Conservation (phyloP, 768 basidiomycete species). For the Crepidotus variabilis region DNA sequence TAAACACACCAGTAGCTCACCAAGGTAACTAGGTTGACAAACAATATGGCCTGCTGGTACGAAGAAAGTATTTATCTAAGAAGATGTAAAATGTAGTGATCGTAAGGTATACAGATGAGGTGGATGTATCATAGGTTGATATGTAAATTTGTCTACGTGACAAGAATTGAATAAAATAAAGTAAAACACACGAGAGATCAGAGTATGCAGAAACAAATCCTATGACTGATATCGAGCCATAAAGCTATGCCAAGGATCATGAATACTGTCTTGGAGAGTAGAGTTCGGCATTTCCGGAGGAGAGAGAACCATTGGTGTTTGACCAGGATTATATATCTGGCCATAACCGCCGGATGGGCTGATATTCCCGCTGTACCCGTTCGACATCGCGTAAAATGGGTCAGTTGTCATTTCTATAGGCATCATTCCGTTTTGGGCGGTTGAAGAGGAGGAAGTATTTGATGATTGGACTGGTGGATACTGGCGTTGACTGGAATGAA, state of each 20-base stretch:
- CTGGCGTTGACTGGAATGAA: neutral
- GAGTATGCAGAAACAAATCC: conserved; percentile 13
- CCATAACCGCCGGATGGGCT: neutral
- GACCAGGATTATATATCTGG: neutral
- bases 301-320: conserved; percentile 19
- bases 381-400: neutral
- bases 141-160: neutral
- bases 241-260: conserved; percentile 47
- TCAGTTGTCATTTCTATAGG: neutral
- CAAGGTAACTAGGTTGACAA: no score
- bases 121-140: neutral
- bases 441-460: neutral
- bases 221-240: conserved; percentile 39
- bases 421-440: neutral
- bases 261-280: conserved; percentile 29
- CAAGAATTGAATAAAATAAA: conserved; percentile 2
- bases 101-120: neutral
- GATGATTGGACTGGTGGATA: neutral
- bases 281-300: conserved; percentile 23
- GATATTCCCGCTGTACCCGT: neutral
- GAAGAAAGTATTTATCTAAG: no score
- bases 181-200: conserved; percentile 8
- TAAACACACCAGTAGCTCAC: no score
- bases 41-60: no score
- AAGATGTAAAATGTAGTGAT: no score